These are phyloP conservation scores for Isochrysis galbana DNA, from an alignment of 78 protist genomes.

Conservation along the genomic window DNA sequence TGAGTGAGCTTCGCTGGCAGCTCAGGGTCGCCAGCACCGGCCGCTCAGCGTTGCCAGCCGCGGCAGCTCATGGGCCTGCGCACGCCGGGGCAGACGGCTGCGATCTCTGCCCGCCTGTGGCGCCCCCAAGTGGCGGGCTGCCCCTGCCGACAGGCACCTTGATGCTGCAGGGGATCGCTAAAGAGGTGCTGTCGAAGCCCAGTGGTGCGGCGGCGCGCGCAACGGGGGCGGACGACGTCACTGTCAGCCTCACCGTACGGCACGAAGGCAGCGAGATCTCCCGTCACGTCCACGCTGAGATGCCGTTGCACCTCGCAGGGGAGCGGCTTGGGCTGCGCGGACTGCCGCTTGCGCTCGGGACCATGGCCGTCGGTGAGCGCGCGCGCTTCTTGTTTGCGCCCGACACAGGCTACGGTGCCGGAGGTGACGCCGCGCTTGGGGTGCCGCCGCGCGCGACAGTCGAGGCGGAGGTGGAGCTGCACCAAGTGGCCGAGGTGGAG, in stretches of 20 bases:
- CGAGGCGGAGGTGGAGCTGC: not conserved
- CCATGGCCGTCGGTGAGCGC: not conserved
- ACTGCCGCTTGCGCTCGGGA: not conserved
- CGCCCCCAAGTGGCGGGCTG: not conserved
- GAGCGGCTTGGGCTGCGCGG: not conserved
- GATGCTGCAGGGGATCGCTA: not conserved
- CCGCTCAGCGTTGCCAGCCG: too few relatives aligned
- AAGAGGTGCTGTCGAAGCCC: not conserved
- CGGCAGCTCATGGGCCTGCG: not conserved
- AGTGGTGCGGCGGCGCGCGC: not conserved
- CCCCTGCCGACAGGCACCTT: not conserved
- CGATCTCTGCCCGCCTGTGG: not conserved
- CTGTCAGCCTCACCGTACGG: not conserved
- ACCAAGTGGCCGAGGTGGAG: not conserved
- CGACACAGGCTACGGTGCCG: not conserved
- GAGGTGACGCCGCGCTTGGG: not conserved
- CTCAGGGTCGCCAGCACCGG: too few relatives aligned
- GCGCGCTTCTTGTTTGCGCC: not conserved
- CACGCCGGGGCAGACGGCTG: not conserved
- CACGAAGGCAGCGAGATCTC: not conserved
- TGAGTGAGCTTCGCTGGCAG: too few relatives aligned
- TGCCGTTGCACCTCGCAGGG: not conserved
- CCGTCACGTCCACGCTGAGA: not conserved
- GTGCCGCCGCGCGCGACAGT: not conserved
- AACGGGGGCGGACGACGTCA: not conserved